Evolutionary conservation across 2,329 filamentous ascomycete genomes (phyloP).

Genomic region (Setomelanomma holmii): DNA sequence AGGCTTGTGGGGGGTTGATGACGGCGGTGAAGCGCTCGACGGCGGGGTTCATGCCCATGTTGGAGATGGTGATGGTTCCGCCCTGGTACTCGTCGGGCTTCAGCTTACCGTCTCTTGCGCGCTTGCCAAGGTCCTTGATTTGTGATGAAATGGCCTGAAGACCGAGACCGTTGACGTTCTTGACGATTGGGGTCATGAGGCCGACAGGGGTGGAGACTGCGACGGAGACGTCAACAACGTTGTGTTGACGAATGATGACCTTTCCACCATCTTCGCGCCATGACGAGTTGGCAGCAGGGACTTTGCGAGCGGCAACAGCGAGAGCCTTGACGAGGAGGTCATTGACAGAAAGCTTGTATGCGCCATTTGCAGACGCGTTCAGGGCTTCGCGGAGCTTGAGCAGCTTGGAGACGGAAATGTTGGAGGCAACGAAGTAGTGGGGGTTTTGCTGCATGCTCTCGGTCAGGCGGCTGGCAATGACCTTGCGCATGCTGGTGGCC

Average conservation of each 20-base stretch:
- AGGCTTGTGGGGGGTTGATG: conserved; percentile 98
- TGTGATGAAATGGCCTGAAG: conserved; percentile 85
- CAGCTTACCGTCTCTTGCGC: conserved; percentile 94
- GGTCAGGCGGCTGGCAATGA: conserved; percentile 88
- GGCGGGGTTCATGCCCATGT: conserved; percentile 99
- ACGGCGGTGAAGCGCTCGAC: conserved; percentile 97
- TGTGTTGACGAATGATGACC: conserved; percentile 87
- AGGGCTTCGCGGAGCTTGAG: conserved; percentile 94
- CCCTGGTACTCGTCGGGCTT: conserved; percentile 99
- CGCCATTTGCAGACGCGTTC: conserved; percentile 85
- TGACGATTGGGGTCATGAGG: conserved; percentile 97
- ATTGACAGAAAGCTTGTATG: conserved; percentile 99
- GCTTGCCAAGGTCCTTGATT: conserved; percentile 97
- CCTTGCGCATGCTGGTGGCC: conserved; percentile 94
- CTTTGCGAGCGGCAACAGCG: conserved; percentile 86
- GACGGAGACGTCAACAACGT: conserved; percentile 91
- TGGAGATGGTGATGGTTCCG: conserved; percentile 98
- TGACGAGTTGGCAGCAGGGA: conserved; percentile 93
- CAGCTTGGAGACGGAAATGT: conserved; percentile 91
- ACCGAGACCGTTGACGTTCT: conserved; percentile 83
- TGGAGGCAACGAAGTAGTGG: conserved; percentile 95
- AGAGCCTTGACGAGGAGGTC: conserved; percentile 99
- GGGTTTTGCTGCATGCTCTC: conserved; percentile 93
- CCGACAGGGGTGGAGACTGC: conserved; percentile 92
- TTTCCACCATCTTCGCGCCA: conserved; percentile 82